Base-by-base conservation (phyloP, 805 yeast species). In the Candida railenensis region DNA sequence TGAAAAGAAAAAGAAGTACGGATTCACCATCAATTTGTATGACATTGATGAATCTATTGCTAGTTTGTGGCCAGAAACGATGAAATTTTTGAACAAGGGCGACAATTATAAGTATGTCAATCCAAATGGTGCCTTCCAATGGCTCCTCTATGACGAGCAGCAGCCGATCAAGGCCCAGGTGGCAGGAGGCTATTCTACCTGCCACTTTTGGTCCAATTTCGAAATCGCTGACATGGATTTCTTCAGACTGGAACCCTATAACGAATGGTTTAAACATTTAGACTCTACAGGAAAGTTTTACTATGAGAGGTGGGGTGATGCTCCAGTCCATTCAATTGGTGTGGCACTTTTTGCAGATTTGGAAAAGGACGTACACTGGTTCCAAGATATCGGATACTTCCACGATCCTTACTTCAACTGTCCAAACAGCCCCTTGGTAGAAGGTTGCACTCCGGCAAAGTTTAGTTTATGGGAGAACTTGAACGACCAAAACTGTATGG, bases 291-390 rank as follows among this genome's bases (percentile, higher is more conserved):
- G 95, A 16, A 92, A 92, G 3, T 89, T 89, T 57, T 89, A 87
- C 62, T 89, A 89, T 57, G 96, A 90, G 62, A 67, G 96, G 47
- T 89, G 96, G 96, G 96, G 96, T 2, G 96, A 89, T 68, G 96
- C 96, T 0, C 96, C 96, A 0, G 94, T 89, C 1, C 94, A 88
- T 61, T 81, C 90, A 2, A 57, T 89, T 38, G 96, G 92, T 0
- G 64, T 88, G 32, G 79, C 81, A 5, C 59, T 88, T 43, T 87
- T 89, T 59, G 87, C 84, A 5, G 89, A 85, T 54, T 22, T 28
- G 14, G 83, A 79, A 54, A 62, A 70, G 7, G 74, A 77, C 45
- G 74, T 89, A 33, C 96, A 89, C 59, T 89, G 96, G 94, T 90
- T 90, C 61, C 77, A 89, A 59, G 95, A 87, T 57, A 83, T 88